Evolutionary conservation across 2,329 filamentous ascomycete genomes (phyloP).

Genomic region (Xylaria sp.): DNA sequence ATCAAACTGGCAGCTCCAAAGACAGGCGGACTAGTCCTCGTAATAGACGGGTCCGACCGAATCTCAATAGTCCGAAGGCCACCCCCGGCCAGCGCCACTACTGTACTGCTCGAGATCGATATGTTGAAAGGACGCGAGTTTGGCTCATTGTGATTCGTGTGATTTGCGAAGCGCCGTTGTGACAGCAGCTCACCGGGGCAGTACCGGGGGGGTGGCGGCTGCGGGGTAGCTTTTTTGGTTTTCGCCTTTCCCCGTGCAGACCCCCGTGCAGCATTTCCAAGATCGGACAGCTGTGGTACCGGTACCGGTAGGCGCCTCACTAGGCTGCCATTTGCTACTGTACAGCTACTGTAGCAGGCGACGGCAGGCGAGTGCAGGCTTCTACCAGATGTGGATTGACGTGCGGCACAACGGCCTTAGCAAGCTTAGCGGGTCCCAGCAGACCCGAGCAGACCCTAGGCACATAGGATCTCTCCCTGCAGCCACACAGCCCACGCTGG

Average conservation of each 20-base stretch:
- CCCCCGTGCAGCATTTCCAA: slow-evolving; percentile 29
- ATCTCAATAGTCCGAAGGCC: too few species aligned
- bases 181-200: slow-evolving; percentile 8
- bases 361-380: slow-evolving; percentile 8
- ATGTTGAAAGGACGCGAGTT: too few species aligned
- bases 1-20: too few species aligned
- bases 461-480: slow-evolving; percentile 14
- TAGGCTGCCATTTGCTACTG: slow-evolving; percentile 15
- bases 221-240: slow-evolving; percentile 32
- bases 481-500: slow-evolving; percentile 21
- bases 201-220: slow-evolving; percentile 27
- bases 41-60: too few species aligned
- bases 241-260: slow-evolving; percentile 8
- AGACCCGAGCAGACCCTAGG: neutral
- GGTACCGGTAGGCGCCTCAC: slow-evolving; percentile 31
- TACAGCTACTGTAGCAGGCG: too few species aligned
- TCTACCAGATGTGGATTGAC: slow-evolving; percentile 17
- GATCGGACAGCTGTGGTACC: slow-evolving; percentile 25
- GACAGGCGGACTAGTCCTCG: too few species aligned
- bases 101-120: too few species aligned
- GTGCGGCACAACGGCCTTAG: slow-evolving; percentile 17
- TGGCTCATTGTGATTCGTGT: slow-evolving; percentile 31
- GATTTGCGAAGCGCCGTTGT: slow-evolving; percentile 28
- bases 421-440: neutral
- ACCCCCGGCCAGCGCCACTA: too few species aligned